Conservation (phyloP, 148 eudicot genomes). For the Amaranthus palmeri region DNA sequence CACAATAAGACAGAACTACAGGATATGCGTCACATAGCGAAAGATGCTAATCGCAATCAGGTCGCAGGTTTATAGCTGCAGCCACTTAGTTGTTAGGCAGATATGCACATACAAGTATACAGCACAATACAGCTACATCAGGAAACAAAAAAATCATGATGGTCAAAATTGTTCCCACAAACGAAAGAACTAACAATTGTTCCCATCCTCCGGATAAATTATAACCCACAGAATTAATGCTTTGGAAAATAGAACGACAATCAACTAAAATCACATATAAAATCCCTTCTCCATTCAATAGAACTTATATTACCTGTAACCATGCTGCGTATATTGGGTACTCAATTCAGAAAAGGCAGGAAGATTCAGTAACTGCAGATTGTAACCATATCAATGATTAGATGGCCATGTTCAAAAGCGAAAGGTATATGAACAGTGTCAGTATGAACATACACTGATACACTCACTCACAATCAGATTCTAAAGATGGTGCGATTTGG, state of each 20-base stretch:
- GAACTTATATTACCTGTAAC: slow-evolving; percentile 64
- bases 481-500: no score
- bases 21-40: background rate
- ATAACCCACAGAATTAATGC: background rate
- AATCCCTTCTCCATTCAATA: background rate
- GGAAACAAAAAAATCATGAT: background rate
- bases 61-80: background rate
- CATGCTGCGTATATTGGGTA: slow-evolving; percentile 54
- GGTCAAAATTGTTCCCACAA: background rate
- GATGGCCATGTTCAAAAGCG: slow-evolving; percentile 9
- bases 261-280: background rate
- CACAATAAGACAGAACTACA: background rate
- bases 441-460: background rate
- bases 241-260: background rate
- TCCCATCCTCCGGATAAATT: background rate
- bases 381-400: slow-evolving; percentile 15
- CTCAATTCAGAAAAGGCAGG: slow-evolving; percentile 72
- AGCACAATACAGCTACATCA: background rate
- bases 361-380: slow-evolving; percentile 58
- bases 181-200: background rate
- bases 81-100: background rate
- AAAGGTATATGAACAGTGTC: background rate
- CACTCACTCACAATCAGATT: background rate
- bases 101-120: background rate
- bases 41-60: background rate